Base-by-base conservation (phyloP, 176 grass and related monocot genomes). In the Eragrostis curvula region DNA sequence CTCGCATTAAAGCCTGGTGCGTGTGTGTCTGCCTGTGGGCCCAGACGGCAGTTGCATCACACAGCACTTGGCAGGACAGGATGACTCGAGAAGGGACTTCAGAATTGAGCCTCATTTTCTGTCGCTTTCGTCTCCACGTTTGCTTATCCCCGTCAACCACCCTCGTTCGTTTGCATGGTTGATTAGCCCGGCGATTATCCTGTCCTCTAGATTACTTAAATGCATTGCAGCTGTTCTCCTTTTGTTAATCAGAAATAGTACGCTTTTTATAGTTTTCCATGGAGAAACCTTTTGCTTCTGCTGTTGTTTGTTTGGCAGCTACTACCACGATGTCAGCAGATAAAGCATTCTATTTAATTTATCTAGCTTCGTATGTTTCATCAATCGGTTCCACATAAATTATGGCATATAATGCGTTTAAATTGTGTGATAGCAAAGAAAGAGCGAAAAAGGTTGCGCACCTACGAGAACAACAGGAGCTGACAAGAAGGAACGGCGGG, bases 1-100 rank as follows among this genome's bases (percentile, higher is more conserved):
- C 78, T 72, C 60, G 62, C 67, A 79, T 90, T 86, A 74, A 86
- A 79, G 50, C 49, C 59, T 44, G 51, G 41, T 58, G 21, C n/a
- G 13, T 68, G 78, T 68, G 47, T 27, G 12, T 57, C 72, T 79
- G 66, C 42, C 12, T 30, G 66, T 43, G 73, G 68, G 25, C 50
- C 73, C 59, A 50, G 48, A 50, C 5, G 10, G 47, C 72, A 72
- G 53, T 53, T 32, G 30, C 44, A 66, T 23, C 13, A 30, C 21
- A 45, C 43, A 59, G 16, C 63, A n/a, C 25, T 36, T 3, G 17
- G 24, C 21, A 17, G 13, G 24, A 47, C 68, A 17, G 44, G 57
- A n/a, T 14, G 12, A 21, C 32, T 36, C 42, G 18, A 18, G 7
- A 8, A 6, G 17, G 51, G 55, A 14, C 68, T 65, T 72, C 24